Base-by-base conservation (phyloP, 208 protist genomes). In the Wallacemonas sp. region DNA sequence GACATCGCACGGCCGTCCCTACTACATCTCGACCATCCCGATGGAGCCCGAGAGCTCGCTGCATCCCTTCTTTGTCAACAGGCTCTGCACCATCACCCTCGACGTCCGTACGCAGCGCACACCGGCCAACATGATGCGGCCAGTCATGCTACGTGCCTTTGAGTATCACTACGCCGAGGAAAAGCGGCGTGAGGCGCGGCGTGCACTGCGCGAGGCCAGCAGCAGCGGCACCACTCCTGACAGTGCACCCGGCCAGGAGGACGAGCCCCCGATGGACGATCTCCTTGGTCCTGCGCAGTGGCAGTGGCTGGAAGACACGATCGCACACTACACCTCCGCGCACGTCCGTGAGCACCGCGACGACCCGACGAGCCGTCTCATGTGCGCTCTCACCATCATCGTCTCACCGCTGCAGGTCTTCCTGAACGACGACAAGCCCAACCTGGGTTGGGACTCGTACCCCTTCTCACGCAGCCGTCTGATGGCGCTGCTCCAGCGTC, bases 211-310 rank as follows among this genome's bases (percentile, higher is more conserved):
- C n/a, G 23, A 60, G n/a, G 19, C 26, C 9, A 27, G 19, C 32
- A 8, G 34, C n/a, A n/a, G n/a, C n/a, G n/a, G n/a, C n/a, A n/a
- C n/a, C n/a, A n/a, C n/a, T n/a, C n/a, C n/a, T n/a, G 38, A 46
- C 17, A 21, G 12, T 9, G 21, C 27, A 17, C 16, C 56, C 11
- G 56, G 70, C 2, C 26, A 32, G 1, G 61, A 72, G 24, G 19
- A 65, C 17, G n/a, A n/a, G n/a, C n/a, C n/a, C n/a, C 62, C 44
- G 9, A 39, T 41, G 44, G 79, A 77, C 2, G 84, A 94, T 62
- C 65, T 94, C 21, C 74, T 96, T 17, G 91, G 91, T 5, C 54
- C 81, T 3, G 38, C 36, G 46, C 91, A 96, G 88, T 96, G 88
- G 88, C 32, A 34, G 34, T 96, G 91, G 91, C 72, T 96, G 24